These are phyloP conservation scores for Scedosporium dehoogii DNA, from an alignment of 2,329 filamentous ascomycete species.

Conservation along the genomic window DNA sequence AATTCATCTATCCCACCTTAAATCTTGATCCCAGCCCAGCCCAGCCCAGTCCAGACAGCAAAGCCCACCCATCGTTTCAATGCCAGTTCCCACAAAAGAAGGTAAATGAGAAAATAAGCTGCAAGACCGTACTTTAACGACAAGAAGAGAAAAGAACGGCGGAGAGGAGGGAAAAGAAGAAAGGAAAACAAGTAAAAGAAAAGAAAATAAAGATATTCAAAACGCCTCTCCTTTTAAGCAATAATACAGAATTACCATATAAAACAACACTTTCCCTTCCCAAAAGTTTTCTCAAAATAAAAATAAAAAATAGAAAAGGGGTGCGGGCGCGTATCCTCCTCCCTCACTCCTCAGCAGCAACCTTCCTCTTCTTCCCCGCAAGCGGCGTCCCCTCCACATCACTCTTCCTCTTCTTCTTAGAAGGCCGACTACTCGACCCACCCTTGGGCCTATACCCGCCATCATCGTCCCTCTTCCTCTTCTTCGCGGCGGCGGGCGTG, in stretches of 20 bases:
- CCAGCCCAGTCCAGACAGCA: too few species aligned
- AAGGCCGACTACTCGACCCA: slow-evolving; percentile 36
- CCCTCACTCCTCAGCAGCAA: neutral
- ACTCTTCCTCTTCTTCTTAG: slow-evolving; percentile 51
- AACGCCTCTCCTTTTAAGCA: too few species aligned
- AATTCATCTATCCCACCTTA: neutral
- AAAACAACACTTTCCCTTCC: too few species aligned
- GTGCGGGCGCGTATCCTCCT: neutral
- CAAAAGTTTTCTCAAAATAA: too few species aligned
- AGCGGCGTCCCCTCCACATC: slow-evolving; percentile 25
- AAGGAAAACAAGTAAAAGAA: neutral
- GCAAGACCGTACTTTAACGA: too few species aligned
- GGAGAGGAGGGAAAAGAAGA: neutral
- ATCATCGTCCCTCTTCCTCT: slow-evolving; percentile 51
- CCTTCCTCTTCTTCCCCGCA: slow-evolving; percentile 22
- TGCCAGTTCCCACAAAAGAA: too few species aligned
- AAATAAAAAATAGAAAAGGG: too few species aligned
- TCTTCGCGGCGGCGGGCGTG: slow-evolving; percentile 26
- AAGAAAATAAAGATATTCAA: neutral
- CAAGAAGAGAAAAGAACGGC: too few species aligned
- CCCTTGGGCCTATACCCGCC: slow-evolving; percentile 49
- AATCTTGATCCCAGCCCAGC: neutral
- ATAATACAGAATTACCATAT: too few species aligned
- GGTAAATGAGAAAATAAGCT: too few species aligned
- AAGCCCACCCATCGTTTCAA: too few species aligned